Percentiles rank a stretch among this genome's conserved stretches.
phyloP scores from a whole-genome alignment of 257 asterid species.

The Vinca minor region DNA sequence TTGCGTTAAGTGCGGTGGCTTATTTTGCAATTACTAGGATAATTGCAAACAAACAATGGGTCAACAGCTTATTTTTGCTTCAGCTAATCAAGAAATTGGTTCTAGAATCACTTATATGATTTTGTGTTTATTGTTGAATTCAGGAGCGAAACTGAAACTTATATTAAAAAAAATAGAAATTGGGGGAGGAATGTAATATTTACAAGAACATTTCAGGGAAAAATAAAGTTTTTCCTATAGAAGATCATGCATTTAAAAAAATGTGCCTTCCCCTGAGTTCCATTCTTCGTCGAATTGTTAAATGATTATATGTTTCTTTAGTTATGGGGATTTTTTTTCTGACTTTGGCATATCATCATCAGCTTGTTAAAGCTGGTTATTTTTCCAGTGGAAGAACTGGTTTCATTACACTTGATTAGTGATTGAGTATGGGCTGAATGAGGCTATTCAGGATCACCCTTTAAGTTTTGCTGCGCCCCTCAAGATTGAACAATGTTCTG shows the following conservation, averaged over 20 bases:
- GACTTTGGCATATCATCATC: background rate
- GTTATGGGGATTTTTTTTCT: background rate
- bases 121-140: too few relatives aligned
- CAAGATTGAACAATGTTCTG: slow-evolving; percentile 45
- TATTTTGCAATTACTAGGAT: background rate
- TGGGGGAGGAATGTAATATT: too few relatives aligned
- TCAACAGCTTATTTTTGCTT: background rate
- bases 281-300: slow-evolving; percentile 2
- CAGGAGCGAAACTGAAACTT: too few relatives aligned
- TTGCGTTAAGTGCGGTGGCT: too few relatives aligned
- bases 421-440: slow-evolving; percentile 6
- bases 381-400: slow-evolving; percentile 12
- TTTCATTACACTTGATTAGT: slow-evolving; percentile 2
- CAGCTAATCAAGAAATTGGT: background rate
- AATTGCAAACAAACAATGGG: background rate
- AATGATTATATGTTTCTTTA: background rate
- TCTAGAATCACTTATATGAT: background rate
- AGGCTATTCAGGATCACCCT: slow-evolving; percentile 3
- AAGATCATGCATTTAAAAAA: too few relatives aligned
- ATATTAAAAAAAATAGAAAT: too few relatives aligned
- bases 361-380: background rate
- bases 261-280: too few relatives aligned
- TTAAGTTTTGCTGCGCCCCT: slow-evolving; percentile 19
- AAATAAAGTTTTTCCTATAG: too few relatives aligned
- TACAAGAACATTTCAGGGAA: too few relatives aligned